A percentile compares a stretch with the other conserved stretches of the same genome.
Conservation (phyloP, 306 rosid species). For the Inga leiocalycina region DNA sequence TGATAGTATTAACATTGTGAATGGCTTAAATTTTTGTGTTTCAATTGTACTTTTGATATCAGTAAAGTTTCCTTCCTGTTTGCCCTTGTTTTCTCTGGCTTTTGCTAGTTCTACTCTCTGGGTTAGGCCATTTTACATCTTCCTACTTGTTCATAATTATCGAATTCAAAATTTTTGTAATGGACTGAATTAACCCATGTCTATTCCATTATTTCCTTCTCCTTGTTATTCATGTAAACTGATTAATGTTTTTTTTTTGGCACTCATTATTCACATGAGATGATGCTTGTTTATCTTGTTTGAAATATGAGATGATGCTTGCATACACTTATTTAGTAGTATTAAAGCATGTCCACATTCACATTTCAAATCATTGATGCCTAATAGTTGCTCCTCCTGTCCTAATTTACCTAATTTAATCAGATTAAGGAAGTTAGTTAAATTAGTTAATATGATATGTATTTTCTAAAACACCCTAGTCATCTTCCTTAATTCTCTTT, state of each 20-base stretch:
- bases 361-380: neutral
- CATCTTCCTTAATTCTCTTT: too few species aligned
- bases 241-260: neutral
- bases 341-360: neutral
- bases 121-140: constrained; percentile 48
- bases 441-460: too few species aligned
- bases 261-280: neutral
- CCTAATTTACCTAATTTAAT: too few species aligned
- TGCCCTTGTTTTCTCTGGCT: too few species aligned
- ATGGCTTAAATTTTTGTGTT: too few species aligned
- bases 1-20: too few species aligned
- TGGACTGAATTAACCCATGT: constrained; percentile 30
- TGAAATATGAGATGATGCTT: neutral
- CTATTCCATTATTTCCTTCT: neutral
- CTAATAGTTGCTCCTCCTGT: too few species aligned
- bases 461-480: too few species aligned
- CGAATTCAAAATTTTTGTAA: constrained; percentile 16
- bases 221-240: neutral
- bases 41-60: too few species aligned
- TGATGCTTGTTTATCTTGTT: neutral
- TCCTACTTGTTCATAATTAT: constrained; percentile 4
- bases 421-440: too few species aligned
- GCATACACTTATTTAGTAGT: neutral
- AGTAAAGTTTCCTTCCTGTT: too few species aligned
- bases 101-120: too few species aligned